These are phyloP conservation scores for Chiua sp. DNA, from an alignment of 1,284 basidiomycete genomes.

Conservation along the genomic window DNA sequence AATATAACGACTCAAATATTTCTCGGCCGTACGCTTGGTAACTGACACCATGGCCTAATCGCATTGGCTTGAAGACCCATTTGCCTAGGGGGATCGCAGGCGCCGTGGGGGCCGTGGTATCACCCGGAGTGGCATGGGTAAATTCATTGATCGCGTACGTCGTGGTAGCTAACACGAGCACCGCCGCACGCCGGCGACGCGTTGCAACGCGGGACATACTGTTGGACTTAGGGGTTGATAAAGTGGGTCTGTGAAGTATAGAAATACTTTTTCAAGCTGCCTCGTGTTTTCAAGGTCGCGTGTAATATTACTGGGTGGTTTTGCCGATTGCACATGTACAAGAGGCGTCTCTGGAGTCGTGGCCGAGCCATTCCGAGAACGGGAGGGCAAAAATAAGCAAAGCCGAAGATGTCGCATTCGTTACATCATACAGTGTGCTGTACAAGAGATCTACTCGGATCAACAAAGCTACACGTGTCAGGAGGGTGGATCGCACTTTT, in stretches of 20 bases:
- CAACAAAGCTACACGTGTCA: background rate
- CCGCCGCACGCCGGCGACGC: too few relatives aligned
- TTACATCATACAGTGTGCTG: background rate
- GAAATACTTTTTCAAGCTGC: too few relatives aligned
- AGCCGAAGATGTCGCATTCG: background rate
- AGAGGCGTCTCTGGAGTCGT: conserved; percentile 3
- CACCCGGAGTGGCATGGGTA: conserved; percentile 68
- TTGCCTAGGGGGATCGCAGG: too few relatives aligned
- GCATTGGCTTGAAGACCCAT: conserved; percentile 84
- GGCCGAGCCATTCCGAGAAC: too few relatives aligned
- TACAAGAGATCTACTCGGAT: background rate
- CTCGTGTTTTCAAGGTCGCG: too few relatives aligned
- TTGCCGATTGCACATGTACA: too few relatives aligned
- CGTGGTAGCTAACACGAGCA: conserved; percentile 2
- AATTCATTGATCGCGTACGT: conserved; percentile 57
- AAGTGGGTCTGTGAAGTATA: too few relatives aligned
- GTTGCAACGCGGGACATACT: conserved; percentile 62
- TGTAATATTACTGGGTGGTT: too few relatives aligned
- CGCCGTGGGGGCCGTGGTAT: conserved; percentile 57
- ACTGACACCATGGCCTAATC: conserved; percentile 59
- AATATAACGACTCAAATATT: background rate
- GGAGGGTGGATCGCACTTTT: background rate
- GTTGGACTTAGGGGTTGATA: conserved; percentile 68
- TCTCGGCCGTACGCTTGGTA: background rate
- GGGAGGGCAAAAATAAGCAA: too few relatives aligned